Base-by-base conservation (phyloP, 345 rosid genomes). In the Nephelium lappaceum region DNA sequence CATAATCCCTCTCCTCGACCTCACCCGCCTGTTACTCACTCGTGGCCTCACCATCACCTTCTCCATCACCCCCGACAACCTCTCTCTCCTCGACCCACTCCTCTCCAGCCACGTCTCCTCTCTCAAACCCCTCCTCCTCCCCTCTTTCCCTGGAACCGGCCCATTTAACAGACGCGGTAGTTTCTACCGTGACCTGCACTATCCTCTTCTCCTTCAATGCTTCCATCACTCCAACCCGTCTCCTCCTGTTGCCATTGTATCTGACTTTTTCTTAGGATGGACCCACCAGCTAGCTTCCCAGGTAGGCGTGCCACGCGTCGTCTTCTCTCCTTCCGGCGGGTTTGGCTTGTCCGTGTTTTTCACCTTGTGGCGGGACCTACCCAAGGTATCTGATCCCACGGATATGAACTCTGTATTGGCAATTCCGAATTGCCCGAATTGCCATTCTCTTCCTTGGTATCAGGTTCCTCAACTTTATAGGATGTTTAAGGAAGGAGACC, bases 1-100 rank as follows among this genome's bases (percentile, higher is more conserved):
- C 82, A 62, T 93, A 75, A 85, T 90, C 79, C 91, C 93, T 39
- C 86, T 91, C 77, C 86, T 91, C 38, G 97, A 91, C 76, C 88
- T 93, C 75, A 83, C 93, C 68, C 86, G 80, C 73, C 83, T 76
- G 18, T 72, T 93, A 11, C 83, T 84, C 84, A 23, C 24, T 82
- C 88, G 87, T 60, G 86, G 91, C 81, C 81, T 86, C 63, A 78
- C 84, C 42, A 68, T 89, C 66, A 89, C 94, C 62, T 71, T 90
- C 5, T 63, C 86, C 19, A 39, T 90, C 66, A 88, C 91, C 36
- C 86, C 91, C 2, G 25, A 70, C 43, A 89, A 72, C 81, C 84
- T 79, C 27, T 75, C 84, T 62, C 82, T 84, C 67, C 89, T 93
- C 25, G 74, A 82, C 8, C 85, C 87, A 3, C 87, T 90, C 67